Evolutionary conservation across 495 filamentous ascomycete genomes (phyloP), one percentile per base, ranked within the genome.

Genomic region (Aspergillus sclerotiicarbonarius): DNA sequence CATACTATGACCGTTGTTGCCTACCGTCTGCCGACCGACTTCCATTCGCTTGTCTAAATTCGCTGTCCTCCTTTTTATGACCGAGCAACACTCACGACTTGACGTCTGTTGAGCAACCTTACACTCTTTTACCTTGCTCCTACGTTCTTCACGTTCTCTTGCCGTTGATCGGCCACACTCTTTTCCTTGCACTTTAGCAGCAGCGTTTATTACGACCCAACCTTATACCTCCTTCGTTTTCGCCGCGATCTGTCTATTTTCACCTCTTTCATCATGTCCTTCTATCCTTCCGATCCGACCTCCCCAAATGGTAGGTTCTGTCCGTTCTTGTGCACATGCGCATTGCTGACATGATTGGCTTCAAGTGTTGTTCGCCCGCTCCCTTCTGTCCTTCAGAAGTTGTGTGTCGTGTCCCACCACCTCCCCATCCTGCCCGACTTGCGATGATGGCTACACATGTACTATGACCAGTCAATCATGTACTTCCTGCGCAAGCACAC

Each of bases 401-500:
- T 83, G 80, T 59, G 66, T 71, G 29, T 52, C 61, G 54, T 84
- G 82, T 57, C 59, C 64, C 6, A 39, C 61, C n/a, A 51, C 62
- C 8, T 69, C 74, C 31, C 82, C 82, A 6, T 57, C 74, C 32
- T 84, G 82, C 61, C 82, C 82, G 9, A 18, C 61, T n/a, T 86
- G 83, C 63, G 59, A 68, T 0, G 45, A 64, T 4, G 75, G 74
- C 48, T 59, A 83, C 53, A 72, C 76, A 32, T 90, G 87, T 74
- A 78, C 80, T 6, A 79, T 86, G 64, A 76, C 79, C 51, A 73
- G 73, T 19, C 71, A 74, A 37, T 76, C 75, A 13, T 91, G 88
- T 70, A 65, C 79, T 29, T 35, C 58, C 39, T 91, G 88, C 63
- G 78, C 85, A 0, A 78, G 75, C 39, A 86, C 82, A 3, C 66